Evolutionary conservation across 176 grass and related monocot genomes (phyloP).

Genomic region (Ananas comosus): DNA sequence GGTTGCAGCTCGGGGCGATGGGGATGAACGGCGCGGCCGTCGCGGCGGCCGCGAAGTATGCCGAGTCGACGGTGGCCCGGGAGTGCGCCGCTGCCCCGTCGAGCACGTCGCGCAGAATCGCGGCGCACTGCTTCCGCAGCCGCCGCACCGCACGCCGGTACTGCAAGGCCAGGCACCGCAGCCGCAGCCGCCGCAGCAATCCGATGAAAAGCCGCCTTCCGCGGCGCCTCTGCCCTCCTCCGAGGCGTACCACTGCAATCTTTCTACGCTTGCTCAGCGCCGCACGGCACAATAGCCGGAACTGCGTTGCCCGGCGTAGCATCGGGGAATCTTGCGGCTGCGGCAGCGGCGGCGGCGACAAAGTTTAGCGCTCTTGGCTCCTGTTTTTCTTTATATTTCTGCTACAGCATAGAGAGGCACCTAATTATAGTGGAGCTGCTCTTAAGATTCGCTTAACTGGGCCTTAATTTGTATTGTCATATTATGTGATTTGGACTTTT

Average conservation of each 20-base stretch:
- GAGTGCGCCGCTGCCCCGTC: constrained; percentile 10
- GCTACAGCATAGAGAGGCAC: neutral
- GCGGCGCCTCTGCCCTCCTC: neutral
- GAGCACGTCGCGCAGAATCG: constrained; percentile 5
- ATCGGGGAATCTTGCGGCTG: neutral
- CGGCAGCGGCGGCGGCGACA: neutral
- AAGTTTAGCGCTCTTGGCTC: neutral
- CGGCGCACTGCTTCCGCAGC: neutral
- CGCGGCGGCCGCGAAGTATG: constrained; percentile 6
- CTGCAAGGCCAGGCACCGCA: constrained; percentile 14
- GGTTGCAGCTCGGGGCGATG: neutral
- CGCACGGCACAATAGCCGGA: neutral
- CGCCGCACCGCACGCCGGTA: constrained; percentile 13
- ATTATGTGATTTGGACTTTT: too few species aligned
- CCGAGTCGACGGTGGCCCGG: constrained; percentile 1
- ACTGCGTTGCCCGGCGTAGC: neutral
- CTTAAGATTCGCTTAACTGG: too few species aligned
- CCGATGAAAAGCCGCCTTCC: constrained; percentile 12
- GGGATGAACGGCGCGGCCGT: constrained; percentile 6
- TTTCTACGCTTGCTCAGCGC: neutral
- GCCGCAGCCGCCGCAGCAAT: constrained; percentile 4
- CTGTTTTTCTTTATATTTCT: neutral
- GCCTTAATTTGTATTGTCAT: too few species aligned
- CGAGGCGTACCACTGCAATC: constrained; percentile 12
- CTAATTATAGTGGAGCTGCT: too few species aligned